phyloP scores from a whole-genome alignment of 2,329 filamentous ascomycete genomes.

The Xylaria hypoxylon region DNA sequence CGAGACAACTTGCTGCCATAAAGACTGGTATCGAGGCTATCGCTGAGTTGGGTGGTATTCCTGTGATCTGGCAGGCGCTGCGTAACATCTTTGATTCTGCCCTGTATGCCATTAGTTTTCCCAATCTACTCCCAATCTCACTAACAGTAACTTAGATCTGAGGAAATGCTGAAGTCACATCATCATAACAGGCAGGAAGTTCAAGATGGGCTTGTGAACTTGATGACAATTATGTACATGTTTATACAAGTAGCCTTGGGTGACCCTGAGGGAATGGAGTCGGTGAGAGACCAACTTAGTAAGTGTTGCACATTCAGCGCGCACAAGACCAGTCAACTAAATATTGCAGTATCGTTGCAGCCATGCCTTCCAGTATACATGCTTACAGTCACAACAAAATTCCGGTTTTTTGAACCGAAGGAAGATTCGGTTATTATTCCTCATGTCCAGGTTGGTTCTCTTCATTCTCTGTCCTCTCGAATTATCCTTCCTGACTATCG shows the following conservation, averaged over 20 bases:
- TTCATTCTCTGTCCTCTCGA: not conserved
- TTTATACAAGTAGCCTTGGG: conserved; percentile 67
- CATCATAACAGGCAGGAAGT: conserved; percentile 60
- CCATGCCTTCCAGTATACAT: conserved; percentile 79
- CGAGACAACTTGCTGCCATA: conserved; percentile 70
- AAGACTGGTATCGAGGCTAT: conserved; percentile 65
- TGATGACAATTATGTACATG: conserved; percentile 73
- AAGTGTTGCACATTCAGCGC: conserved; percentile 48
- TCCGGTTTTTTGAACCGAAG: conserved; percentile 62
- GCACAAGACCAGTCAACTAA: conserved; percentile 40
- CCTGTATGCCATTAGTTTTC: conserved; percentile 57
- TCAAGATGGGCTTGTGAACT: conserved; percentile 70
- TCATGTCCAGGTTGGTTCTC: conserved; percentile 68
- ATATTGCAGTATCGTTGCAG: conserved; percentile 63
- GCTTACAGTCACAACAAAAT: conserved; percentile 73
- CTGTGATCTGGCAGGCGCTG: conserved; percentile 64
- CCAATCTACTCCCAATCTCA: conserved; percentile 38
- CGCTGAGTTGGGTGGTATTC: conserved; percentile 62
- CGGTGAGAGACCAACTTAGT: conserved; percentile 63
- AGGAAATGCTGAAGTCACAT: conserved; percentile 57
- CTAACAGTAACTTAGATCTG: conserved; percentile 57
- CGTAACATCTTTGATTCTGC: conserved; percentile 63
- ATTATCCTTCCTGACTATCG: conserved; percentile 1
- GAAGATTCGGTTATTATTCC: conserved; percentile 55
- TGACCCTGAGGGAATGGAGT: conserved; percentile 61